Percentiles rank a stretch among this genome's conserved stretches.
phyloP scores from a whole-genome alignment of 306 rosid genomes.

The Betula pendula region DNA sequence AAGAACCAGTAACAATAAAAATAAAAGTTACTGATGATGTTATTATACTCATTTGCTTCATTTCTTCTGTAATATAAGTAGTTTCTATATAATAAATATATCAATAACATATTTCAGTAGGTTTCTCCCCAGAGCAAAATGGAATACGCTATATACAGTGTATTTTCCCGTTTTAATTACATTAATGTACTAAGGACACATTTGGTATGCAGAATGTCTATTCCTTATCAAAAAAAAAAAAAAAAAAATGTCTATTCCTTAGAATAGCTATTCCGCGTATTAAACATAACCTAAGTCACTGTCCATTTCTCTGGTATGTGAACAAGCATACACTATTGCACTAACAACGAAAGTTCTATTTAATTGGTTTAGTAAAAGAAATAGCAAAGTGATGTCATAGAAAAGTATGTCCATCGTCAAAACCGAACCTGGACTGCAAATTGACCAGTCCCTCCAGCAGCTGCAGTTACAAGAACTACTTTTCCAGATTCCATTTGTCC shows the following conservation, averaged over 20 bases:
- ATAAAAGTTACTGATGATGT: not conserved
- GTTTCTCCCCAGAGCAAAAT: not conserved
- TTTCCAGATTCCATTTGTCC: slow-evolving; percentile 91
- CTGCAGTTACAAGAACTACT: slow-evolving; percentile 92
- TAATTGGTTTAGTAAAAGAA: not conserved
- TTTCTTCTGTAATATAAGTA: not conserved
- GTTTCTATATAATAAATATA: not conserved
- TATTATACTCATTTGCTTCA: not conserved
- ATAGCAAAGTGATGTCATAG: not conserved
- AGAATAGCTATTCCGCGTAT: too few species aligned
- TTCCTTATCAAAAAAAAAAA: too few species aligned
- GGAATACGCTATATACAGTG: not conserved
- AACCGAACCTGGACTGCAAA: slow-evolving; percentile 88
- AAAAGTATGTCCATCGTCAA: not conserved
- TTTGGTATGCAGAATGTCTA: too few species aligned
- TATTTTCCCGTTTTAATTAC: not conserved
- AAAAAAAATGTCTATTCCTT: too few species aligned
- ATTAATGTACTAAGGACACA: not conserved
- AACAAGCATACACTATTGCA: not conserved
- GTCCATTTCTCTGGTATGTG: not conserved
- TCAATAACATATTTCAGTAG: not conserved
- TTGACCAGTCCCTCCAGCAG: slow-evolving; percentile 99
- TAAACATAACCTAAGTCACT: too few species aligned
- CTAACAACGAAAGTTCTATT: not conserved
- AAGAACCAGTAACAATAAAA: slow-evolving; percentile 1